Percentiles rank a stretch among this genome's conserved stretches.
phyloP scores from a whole-genome alignment of 805 yeast species.

The Nakazawaea wyomingensis region DNA sequence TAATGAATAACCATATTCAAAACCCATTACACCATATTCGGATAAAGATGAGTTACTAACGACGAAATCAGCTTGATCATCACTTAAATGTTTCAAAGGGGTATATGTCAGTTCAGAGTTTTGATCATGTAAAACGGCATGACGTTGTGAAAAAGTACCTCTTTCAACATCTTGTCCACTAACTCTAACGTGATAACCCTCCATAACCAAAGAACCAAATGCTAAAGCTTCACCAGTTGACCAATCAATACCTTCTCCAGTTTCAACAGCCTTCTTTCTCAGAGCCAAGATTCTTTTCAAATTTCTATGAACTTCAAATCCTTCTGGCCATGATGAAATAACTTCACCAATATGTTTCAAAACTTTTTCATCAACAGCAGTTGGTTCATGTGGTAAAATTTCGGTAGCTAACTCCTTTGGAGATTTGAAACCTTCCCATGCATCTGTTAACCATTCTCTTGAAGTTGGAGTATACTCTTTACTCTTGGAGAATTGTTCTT shows the following conservation, averaged over 20 bases:
- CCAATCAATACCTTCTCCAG: slow-evolving; percentile 97
- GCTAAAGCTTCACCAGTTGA: slow-evolving; percentile 99
- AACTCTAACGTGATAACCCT: slow-evolving; percentile 94
- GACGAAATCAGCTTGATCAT: slow-evolving; percentile 78
- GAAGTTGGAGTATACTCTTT: slow-evolving; percentile 87
- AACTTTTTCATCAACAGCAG: slow-evolving; percentile 70
- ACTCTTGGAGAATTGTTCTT: slow-evolving; percentile 82
- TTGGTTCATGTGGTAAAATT: slow-evolving; percentile 92
- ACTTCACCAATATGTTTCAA: slow-evolving; percentile 75
- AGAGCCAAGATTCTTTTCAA: slow-evolving; percentile 87
- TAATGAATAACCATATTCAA: slow-evolving; percentile 97
- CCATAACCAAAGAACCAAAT: slow-evolving; percentile 84
- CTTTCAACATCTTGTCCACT: slow-evolving; percentile 99
- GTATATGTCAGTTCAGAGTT: slow-evolving; percentile 74
- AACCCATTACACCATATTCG: slow-evolving; percentile 99
- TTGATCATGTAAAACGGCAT: slow-evolving; percentile 97
- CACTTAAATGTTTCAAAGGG: slow-evolving; percentile 77
- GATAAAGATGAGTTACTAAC: slow-evolving; percentile 94
- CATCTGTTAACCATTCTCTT: slow-evolving; percentile 96
- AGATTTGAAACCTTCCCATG: slow-evolving; percentile 98
- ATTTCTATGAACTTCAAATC: slow-evolving; percentile 89
- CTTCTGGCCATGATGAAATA: slow-evolving; percentile 80
- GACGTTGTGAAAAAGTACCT: slow-evolving; percentile 99
- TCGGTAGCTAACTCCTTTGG: slow-evolving; percentile 96
- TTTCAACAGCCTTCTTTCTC: slow-evolving; percentile 80